Evolutionary conservation across 495 filamentous ascomycete genomes (phyloP).

Genomic region (Penicillium goetzii): DNA sequence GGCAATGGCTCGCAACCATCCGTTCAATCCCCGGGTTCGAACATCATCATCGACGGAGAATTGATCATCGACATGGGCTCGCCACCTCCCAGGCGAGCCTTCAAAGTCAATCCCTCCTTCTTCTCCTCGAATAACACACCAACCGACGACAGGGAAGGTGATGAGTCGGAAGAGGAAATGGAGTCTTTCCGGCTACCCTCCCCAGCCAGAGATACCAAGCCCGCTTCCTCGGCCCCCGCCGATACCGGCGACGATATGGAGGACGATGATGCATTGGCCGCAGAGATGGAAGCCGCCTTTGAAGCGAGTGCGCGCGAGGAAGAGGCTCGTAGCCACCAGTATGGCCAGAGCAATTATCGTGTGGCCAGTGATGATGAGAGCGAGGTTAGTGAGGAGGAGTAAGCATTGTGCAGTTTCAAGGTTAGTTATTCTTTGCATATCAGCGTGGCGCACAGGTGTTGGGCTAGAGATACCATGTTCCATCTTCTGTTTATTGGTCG

Average conservation of each 20-base stretch:
- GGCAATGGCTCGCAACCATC: constrained; percentile 41
- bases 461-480: constrained; percentile 22
- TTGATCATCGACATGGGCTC: constrained; percentile 58
- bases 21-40: constrained; percentile 44
- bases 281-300: constrained; percentile 55
- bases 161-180: constrained; percentile 43
- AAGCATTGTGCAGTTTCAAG: background rate
- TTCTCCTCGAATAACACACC: constrained; percentile 49
- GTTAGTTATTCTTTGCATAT: constrained; percentile 22
- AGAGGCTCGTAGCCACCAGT: constrained; percentile 41
- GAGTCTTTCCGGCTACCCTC: constrained; percentile 48
- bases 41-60: constrained; percentile 54
- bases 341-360: constrained; percentile 39
- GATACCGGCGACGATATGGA: constrained; percentile 35
- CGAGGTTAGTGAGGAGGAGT: constrained; percentile 56
- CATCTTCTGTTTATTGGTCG: background rate
- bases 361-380: constrained; percentile 53
- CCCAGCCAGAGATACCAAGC: constrained; percentile 34
- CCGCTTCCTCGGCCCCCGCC: background rate
- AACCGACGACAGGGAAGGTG: constrained; percentile 32
- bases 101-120: constrained; percentile 47
- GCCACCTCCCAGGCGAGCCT: constrained; percentile 42
- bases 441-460: constrained; percentile 24
- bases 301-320: constrained; percentile 48
- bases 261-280: constrained; percentile 48